A percentile compares a stretch with the other conserved stretches of the same genome.
These are phyloP conservation scores for Pseudonitzschia delicatissima DNA, from an alignment of 108 stramenopile genomes.

Conservation along the genomic window DNA sequence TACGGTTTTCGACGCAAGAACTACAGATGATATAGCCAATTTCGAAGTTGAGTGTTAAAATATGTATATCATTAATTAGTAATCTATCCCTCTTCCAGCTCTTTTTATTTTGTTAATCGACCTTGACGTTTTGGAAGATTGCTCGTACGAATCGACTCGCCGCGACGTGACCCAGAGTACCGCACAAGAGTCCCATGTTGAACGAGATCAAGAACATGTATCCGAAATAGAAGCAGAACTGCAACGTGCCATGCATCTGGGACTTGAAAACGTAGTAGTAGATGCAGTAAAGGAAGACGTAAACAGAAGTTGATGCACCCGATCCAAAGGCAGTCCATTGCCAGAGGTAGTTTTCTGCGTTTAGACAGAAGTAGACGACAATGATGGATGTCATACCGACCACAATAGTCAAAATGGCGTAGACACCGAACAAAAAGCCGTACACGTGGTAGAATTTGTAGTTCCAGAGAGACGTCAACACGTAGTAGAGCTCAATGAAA, in stretches of 20 bases:
- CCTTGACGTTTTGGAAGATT: constrained; percentile 90
- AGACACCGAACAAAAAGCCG: constrained; percentile 95
- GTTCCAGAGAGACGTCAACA: constrained; percentile 92
- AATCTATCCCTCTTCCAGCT: no score
- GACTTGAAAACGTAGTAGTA: constrained; percentile 98
- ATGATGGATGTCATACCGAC: constrained; percentile 96
- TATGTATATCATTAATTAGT: no score
- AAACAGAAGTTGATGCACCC: constrained; percentile 87
- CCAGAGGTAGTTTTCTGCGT: constrained; percentile 98
- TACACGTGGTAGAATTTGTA: constrained; percentile 99
- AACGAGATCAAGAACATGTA: constrained; percentile 88
- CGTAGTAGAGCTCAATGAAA: constrained; percentile 98
- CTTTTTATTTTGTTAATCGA: constrained; percentile 78
- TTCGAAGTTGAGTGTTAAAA: no score
- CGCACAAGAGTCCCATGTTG: constrained; percentile 79
- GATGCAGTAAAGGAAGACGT: constrained; percentile 96
- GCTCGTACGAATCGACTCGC: constrained; percentile 82
- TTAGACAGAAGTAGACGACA: constrained; percentile 95
- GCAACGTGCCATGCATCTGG: constrained; percentile 93
- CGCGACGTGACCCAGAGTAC: constrained; percentile 85
- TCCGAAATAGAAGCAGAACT: constrained; percentile 92
- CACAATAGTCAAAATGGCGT: constrained; percentile 92
- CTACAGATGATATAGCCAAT: no score
- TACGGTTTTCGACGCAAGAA: no score
- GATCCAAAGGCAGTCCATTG: constrained; percentile 96